phyloP scores from a whole-genome alignment of 805 yeast genomes.

The Starmerella kuoi region DNA sequence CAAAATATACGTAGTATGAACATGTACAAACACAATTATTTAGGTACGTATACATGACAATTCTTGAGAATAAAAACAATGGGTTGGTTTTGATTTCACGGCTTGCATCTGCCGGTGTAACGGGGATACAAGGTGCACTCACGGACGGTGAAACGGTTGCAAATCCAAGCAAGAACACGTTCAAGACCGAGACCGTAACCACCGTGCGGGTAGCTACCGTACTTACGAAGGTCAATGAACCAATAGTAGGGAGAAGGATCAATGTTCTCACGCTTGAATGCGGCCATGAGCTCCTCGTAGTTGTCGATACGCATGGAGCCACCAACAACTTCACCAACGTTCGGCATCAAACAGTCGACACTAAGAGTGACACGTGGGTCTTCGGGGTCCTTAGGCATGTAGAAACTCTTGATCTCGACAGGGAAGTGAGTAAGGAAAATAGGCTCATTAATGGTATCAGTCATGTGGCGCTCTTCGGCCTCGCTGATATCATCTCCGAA shows the following conservation, averaged over 20 bases:
- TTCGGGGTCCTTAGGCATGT: slow-evolving; percentile 86
- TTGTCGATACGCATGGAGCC: slow-evolving; percentile 95
- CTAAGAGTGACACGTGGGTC: slow-evolving; percentile 95
- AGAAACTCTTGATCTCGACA: slow-evolving; percentile 90
- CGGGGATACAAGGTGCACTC: slow-evolving; percentile 97
- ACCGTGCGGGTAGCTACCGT: slow-evolving; percentile 98
- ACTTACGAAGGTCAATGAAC: slow-evolving; percentile 90
- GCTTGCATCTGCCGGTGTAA: slow-evolving; percentile 95
- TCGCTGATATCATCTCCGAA: slow-evolving; percentile 99
- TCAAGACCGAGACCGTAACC: slow-evolving; percentile 98
- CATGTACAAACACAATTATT: too few species aligned
- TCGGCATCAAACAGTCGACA: slow-evolving; percentile 97
- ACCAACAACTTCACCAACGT: slow-evolving; percentile 97
- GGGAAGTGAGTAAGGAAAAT: slow-evolving; percentile 91
- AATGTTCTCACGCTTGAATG: slow-evolving; percentile 86
- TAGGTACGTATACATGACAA: background rate
- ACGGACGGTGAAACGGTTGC: slow-evolving; percentile 95
- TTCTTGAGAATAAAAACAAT: background rate
- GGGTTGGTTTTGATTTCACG: too few species aligned
- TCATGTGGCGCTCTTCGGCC: slow-evolving; percentile 98
- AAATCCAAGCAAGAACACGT: slow-evolving; percentile 95
- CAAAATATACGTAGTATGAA: too few species aligned
- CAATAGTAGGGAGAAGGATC: slow-evolving; percentile 79
- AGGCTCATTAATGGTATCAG: slow-evolving; percentile 86
- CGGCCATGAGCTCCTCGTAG: slow-evolving; percentile 71